Conservation (phyloP, 257 asterid genomes). For the Linaria vulgaris region DNA sequence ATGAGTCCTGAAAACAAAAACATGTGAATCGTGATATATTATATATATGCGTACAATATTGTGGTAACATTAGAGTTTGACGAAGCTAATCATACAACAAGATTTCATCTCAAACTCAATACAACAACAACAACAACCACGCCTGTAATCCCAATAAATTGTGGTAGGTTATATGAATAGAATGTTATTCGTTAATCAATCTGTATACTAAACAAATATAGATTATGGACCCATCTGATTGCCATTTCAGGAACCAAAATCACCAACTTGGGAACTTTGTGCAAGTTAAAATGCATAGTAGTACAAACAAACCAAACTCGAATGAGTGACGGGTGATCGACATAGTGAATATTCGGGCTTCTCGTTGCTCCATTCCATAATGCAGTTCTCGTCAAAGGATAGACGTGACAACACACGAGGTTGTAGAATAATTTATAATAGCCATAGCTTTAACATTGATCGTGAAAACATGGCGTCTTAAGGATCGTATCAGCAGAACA, state of each 20-base stretch:
- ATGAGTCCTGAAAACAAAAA: too few species aligned
- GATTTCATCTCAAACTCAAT: too few species aligned
- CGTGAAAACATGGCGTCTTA: background rate
- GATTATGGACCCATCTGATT: too few species aligned
- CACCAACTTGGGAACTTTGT: background rate
- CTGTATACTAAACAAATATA: background rate
- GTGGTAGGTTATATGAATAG: too few species aligned
- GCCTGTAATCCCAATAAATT: too few species aligned
- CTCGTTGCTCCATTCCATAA: constrained; percentile 99
- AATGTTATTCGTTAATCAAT: too few species aligned
- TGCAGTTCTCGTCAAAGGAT: constrained; percentile 69
- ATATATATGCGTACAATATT: too few species aligned
- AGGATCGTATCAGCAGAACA: constrained; percentile 83
- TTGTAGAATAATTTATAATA: background rate
- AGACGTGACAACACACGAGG: constrained; percentile 7
- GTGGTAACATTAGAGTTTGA: too few species aligned
- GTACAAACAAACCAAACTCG: constrained; percentile 77
- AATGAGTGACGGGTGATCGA: constrained; percentile 85
- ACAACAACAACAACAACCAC: too few species aligned
- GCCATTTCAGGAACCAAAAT: background rate
- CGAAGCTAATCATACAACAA: too few species aligned
- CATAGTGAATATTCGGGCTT: constrained; percentile 98
- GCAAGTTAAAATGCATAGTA: constrained; percentile 77
- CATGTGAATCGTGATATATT: too few species aligned
- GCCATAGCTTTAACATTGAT: background rate